Evolutionary conservation across 2,329 filamentous ascomycete species (phyloP).

Genomic region (Dichotomopilus funicola): DNA sequence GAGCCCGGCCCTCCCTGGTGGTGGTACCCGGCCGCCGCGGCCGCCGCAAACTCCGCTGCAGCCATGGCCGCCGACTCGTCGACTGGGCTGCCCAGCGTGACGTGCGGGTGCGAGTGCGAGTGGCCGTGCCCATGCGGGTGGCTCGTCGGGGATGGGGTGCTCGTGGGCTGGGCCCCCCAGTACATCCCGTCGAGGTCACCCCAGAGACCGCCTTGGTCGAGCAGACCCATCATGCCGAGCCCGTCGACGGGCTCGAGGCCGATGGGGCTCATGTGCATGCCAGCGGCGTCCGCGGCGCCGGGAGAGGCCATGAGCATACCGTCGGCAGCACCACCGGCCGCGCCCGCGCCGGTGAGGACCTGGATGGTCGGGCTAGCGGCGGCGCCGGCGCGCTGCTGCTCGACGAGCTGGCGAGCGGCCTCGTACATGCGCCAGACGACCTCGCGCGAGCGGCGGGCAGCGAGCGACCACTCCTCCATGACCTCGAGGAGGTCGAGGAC

Average conservation of each 20-base stretch:
- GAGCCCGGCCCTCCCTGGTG: not conserved
- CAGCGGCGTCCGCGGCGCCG: constrained; percentile 25
- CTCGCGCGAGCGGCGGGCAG: constrained; percentile 55
- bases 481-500: constrained; percentile 55
- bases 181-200: constrained; percentile 49
- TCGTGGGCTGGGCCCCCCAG: constrained; percentile 30
- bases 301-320: constrained; percentile 27
- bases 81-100: constrained; percentile 11
- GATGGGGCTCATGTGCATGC: constrained; percentile 45
- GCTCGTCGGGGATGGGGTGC: not conserved
- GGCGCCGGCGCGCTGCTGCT: constrained; percentile 19
- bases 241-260: constrained; percentile 44
- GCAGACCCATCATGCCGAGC: constrained; percentile 45
- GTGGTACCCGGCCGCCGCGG: constrained; percentile 7
- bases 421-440: constrained; percentile 60
- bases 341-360: constrained; percentile 27
- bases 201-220: constrained; percentile 50
- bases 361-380: constrained; percentile 22
- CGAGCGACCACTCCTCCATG: constrained; percentile 59
- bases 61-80: constrained; percentile 8
- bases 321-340: constrained; percentile 17
- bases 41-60: constrained; percentile 12
- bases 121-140: not conserved
- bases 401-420: constrained; percentile 37
- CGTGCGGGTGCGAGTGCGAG: not conserved